phyloP scores from a whole-genome alignment of 306 rosid genomes.

The Comarum palustre region DNA sequence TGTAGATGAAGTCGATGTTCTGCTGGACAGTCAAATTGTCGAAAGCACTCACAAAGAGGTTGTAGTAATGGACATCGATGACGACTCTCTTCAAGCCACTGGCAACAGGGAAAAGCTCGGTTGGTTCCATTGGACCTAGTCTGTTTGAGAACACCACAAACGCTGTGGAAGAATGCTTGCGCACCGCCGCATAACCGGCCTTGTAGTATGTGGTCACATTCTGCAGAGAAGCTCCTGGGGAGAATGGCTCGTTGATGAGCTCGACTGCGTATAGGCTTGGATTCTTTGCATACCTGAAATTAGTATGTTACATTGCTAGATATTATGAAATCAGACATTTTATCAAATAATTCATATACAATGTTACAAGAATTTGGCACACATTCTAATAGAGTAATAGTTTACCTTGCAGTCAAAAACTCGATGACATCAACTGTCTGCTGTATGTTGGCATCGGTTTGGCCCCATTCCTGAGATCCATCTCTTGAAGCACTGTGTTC shows the following conservation, averaged over 20 bases:
- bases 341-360: background rate
- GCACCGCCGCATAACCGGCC: conserved; percentile 55
- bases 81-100: conserved; percentile 41
- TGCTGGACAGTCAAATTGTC: conserved; percentile 44
- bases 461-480: conserved; percentile 67
- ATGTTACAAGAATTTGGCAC: background rate
- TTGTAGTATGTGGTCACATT: conserved; percentile 50
- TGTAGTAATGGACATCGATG: conserved; percentile 72
- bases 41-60: conserved; percentile 38
- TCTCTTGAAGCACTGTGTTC: conserved; percentile 71
- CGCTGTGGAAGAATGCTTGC: conserved; percentile 46
- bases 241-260: conserved; percentile 65
- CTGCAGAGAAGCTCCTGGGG: conserved; percentile 54
- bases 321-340: background rate
- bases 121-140: conserved; percentile 37
- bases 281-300: conserved; percentile 42
- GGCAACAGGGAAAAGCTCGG: conserved; percentile 58
- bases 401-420: conserved; percentile 63
- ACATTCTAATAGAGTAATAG: background rate
- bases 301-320: too few species aligned
- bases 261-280: conserved; percentile 63
- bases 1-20: conserved; percentile 51
- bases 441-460: conserved; percentile 48
- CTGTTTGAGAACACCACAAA: conserved; percentile 60
- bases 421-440: conserved; percentile 66